Conservation (phyloP, 164 flowering plant species). For the Vitis amurensis region DNA sequence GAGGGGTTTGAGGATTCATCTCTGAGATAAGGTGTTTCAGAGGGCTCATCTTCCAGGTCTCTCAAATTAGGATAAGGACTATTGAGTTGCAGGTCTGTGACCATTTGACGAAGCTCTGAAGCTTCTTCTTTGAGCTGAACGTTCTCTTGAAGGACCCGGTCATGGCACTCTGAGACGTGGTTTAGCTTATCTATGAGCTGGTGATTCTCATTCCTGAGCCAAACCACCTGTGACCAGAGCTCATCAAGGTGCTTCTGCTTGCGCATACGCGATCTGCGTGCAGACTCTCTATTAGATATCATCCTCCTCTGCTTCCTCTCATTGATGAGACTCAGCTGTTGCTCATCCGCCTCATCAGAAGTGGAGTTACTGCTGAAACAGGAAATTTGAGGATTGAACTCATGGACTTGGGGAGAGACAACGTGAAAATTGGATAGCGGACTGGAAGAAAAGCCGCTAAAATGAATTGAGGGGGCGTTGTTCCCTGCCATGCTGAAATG, state of each 20-base stretch:
- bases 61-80: constrained; percentile 41
- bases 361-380: constrained; percentile 68
- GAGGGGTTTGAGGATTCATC: constrained; percentile 46
- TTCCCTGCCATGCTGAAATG: constrained; percentile 18
- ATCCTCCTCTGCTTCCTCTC: constrained; percentile 90
- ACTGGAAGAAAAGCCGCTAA: constrained; percentile 22
- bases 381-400: constrained; percentile 41
- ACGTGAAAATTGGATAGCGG: constrained; percentile 31
- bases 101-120: constrained; percentile 61
- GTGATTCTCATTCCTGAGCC: constrained; percentile 79
- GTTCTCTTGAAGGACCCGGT: constrained; percentile 64
- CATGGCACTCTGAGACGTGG: constrained; percentile 63
- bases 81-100: constrained; percentile 49
- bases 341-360: constrained; percentile 84
- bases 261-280: constrained; percentile 88
- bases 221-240: constrained; percentile 82
- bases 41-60: constrained; percentile 49
- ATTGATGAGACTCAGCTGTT: constrained; percentile 56
- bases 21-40: constrained; percentile 43
- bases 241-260: constrained; percentile 93
- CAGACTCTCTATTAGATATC: constrained; percentile 96
- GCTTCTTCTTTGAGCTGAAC: constrained; percentile 67
- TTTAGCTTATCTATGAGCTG: constrained; percentile 78
- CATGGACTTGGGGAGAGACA: constrained; percentile 39
- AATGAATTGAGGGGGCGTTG: constrained; percentile 23